Percentiles rank a stretch among this genome's conserved stretches.
These are phyloP conservation scores for Herpotrichia juniperi DNA, from an alignment of 2,329 filamentous ascomycete genomes.

Conservation along the genomic window DNA sequence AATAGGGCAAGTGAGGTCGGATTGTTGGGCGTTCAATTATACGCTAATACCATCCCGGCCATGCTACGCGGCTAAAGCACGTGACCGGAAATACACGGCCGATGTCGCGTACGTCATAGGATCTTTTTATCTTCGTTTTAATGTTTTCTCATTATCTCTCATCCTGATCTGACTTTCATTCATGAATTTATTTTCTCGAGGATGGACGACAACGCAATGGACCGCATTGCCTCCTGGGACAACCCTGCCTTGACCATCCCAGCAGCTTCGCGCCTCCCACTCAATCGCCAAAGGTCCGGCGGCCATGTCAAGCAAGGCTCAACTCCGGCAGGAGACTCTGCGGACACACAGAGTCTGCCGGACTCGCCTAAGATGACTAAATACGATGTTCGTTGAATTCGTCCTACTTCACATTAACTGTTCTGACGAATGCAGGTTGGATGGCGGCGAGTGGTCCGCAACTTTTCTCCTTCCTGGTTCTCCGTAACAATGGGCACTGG, in stretches of 20 bases:
- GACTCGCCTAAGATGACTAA: constrained; percentile 21
- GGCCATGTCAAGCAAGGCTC: constrained; percentile 10
- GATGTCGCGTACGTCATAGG: not conserved
- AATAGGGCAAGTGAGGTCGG: not conserved
- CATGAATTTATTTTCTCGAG: constrained; percentile 17
- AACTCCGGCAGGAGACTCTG: constrained; percentile 5
- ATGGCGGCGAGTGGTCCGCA: constrained; percentile 44
- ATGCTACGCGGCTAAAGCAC: not conserved
- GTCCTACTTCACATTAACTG: not conserved
- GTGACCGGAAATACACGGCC: constrained; percentile 27
- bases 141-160: not conserved
- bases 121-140: not conserved
- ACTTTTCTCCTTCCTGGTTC: constrained; percentile 48
- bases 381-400: constrained; percentile 23
- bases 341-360: not conserved
- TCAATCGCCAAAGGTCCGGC: constrained; percentile 20
- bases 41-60: not conserved
- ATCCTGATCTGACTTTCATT: not conserved
- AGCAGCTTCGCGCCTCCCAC: constrained; percentile 20
- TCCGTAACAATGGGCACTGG: constrained; percentile 66
- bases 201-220: constrained; percentile 37
- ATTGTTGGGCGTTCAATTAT: no score
- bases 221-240: constrained; percentile 31
- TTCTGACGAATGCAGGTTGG: constrained; percentile 16
- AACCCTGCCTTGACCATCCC: constrained; percentile 32